Percentiles rank a stretch among this genome's conserved stretches.
Conservation (phyloP, 176 grass and related monocot species). For the Juncus inflexus region DNA sequence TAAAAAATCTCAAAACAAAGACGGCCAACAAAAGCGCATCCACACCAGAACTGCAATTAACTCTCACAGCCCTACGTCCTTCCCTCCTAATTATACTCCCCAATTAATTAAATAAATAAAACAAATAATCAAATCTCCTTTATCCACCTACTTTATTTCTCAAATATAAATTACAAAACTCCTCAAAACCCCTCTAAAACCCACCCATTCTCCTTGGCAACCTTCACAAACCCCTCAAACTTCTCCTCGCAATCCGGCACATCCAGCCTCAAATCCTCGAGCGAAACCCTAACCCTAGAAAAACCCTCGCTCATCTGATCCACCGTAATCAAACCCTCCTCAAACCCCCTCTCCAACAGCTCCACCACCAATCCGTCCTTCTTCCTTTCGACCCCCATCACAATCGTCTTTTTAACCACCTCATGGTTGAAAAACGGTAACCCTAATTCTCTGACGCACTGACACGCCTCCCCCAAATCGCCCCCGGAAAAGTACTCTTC, state of each 20-base stretch:
- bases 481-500: conserved; percentile 72
- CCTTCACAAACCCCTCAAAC: conserved; percentile 47
- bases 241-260: conserved; percentile 61
- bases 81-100: too few relatives aligned
- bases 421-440: conserved; percentile 96
- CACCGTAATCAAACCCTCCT: conserved; percentile 75
- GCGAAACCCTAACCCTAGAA: conserved; percentile 55
- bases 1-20: too few relatives aligned
- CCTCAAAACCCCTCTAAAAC: conserved; percentile 32
- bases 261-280: conserved; percentile 70
- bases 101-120: too few relatives aligned
- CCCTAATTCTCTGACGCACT: conserved; percentile 68
- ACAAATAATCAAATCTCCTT: too few relatives aligned
- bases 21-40: too few relatives aligned
- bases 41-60: too few relatives aligned
- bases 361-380: conserved; percentile 45
- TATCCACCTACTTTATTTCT: too few relatives aligned
- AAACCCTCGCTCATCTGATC: conserved; percentile 85
- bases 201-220: conserved; percentile 46
- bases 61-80: too few relatives aligned
- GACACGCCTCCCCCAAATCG: conserved; percentile 62
- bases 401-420: conserved; percentile 78
- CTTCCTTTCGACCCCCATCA: conserved; percentile 80
- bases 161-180: conserved; percentile 27
- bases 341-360: conserved; percentile 59